These are phyloP conservation scores for Linnemannia exigua DNA, from an alignment of 192 early-diverging fungal species.

Conservation along the genomic window DNA sequence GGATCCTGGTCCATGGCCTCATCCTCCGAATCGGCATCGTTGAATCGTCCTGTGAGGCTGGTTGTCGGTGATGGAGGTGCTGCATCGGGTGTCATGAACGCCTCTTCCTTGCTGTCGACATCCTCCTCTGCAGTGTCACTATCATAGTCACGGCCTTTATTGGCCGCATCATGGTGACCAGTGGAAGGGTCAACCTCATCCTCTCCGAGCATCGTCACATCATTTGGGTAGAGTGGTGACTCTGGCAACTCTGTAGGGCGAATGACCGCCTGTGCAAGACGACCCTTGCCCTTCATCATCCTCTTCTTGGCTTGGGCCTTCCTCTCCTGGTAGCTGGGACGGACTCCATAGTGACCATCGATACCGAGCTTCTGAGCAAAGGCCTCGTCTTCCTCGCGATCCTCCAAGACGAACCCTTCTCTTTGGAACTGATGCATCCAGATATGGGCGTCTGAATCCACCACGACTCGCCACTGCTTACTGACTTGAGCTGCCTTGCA, in stretches of 20 bases:
- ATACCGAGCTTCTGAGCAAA: constrained; percentile 52
- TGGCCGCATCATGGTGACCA: background rate
- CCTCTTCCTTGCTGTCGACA: constrained; percentile 54
- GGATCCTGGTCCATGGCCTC: constrained; percentile 34
- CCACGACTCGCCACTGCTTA: constrained; percentile 81
- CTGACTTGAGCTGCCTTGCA: constrained; percentile 87
- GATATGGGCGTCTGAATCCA: constrained; percentile 76
- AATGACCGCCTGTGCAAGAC: constrained; percentile 20
- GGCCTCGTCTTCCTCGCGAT: constrained; percentile 56
- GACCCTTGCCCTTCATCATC: constrained; percentile 39
- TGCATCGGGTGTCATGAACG: constrained; percentile 43
- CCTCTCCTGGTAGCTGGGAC: constrained; percentile 41
- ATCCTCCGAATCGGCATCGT: constrained; percentile 45
- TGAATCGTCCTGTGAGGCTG: constrained; percentile 52
- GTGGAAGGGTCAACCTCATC: constrained; percentile 30
- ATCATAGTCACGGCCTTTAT: constrained; percentile 45
- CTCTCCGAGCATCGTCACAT: constrained; percentile 52
- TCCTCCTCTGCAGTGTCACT: constrained; percentile 60
- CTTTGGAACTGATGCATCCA: constrained; percentile 64
- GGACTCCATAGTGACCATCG: constrained; percentile 52
- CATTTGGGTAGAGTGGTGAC: constrained; percentile 49
- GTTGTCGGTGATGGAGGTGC: constrained; percentile 33
- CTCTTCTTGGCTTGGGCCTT: constrained; percentile 33
- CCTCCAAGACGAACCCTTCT: constrained; percentile 61
- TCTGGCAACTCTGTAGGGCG: constrained; percentile 44